A percentile compares a stretch with the other conserved stretches of the same genome.
Evolutionary conservation across 2,329 filamentous ascomycete genomes (phyloP).

Genomic region (Hypoxylon sp.): DNA sequence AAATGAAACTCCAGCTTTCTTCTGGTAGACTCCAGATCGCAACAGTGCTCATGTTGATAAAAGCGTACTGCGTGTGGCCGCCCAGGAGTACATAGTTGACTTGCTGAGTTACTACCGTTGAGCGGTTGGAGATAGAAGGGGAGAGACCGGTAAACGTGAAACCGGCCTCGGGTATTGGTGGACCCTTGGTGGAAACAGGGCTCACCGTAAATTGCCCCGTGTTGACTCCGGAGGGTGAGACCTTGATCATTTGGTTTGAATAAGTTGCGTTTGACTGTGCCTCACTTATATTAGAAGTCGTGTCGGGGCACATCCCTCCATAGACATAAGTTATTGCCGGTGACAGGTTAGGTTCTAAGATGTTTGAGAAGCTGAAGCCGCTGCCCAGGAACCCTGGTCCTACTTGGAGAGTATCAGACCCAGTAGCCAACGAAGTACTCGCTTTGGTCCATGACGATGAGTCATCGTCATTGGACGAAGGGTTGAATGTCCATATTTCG

Average conservation of each 20-base stretch:
- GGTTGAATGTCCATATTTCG: constrained; percentile 77
- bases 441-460: constrained; percentile 61
- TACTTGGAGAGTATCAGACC: constrained; percentile 50
- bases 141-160: constrained; percentile 84
- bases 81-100: constrained; percentile 86
- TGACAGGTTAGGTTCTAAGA: constrained; percentile 66
- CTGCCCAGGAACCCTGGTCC: constrained; percentile 67
- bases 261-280: constrained; percentile 83
- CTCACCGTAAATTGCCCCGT: constrained; percentile 56
- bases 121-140: constrained; percentile 78
- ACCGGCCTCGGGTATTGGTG: constrained; percentile 84
- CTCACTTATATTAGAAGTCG: constrained; percentile 58
- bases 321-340: constrained; percentile 78
- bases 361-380: constrained; percentile 77
- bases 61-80: constrained; percentile 85
- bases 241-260: constrained; percentile 81
- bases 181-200: constrained; percentile 67
- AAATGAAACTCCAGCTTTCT: constrained; percentile 86
- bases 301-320: constrained; percentile 89
- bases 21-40: constrained; percentile 90
- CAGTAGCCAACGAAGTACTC: constrained; percentile 44
- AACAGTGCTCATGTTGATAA: constrained; percentile 94
- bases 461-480: constrained; percentile 58
- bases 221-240: constrained; percentile 64
- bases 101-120: constrained; percentile 77